Conservation (phyloP, 805 yeast species). For the Saccharomycopsis lassenensis region DNA sequence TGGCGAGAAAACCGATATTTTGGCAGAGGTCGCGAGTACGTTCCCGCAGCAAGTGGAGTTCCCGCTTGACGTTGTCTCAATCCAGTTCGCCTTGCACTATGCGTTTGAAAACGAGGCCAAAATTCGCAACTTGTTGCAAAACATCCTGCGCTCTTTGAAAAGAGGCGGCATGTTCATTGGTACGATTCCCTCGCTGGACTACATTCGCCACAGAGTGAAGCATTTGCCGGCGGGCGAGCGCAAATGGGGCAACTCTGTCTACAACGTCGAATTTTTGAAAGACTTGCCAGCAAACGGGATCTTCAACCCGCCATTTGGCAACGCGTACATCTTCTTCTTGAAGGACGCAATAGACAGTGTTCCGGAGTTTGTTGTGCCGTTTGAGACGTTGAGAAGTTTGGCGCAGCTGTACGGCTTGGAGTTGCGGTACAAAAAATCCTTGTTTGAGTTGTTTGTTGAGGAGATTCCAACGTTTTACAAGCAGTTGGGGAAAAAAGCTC, state of each 20-base stretch:
- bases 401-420: slow-evolving; percentile 78
- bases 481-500: slow-evolving; percentile 45
- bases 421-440: slow-evolving; percentile 61
- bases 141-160: slow-evolving; percentile 64
- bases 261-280: slow-evolving; percentile 64
- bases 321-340: slow-evolving; percentile 68
- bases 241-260: slow-evolving; percentile 78
- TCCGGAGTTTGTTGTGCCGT: slow-evolving; percentile 94
- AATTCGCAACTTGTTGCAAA: slow-evolving; percentile 59
- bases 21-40: slow-evolving; percentile 52
- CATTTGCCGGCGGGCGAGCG: slow-evolving; percentile 40
- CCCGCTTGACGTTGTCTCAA: slow-evolving; percentile 81
- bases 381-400: slow-evolving; percentile 71
- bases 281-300: slow-evolving; percentile 68
- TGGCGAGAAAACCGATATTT: slow-evolving; percentile 53
- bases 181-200: slow-evolving; percentile 88
- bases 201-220: slow-evolving; percentile 55
- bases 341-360: slow-evolving; percentile 94
- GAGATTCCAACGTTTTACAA: slow-evolving; percentile 61
- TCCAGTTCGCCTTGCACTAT: slow-evolving; percentile 91
- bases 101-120: slow-evolving; percentile 83
- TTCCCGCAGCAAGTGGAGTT: slow-evolving; percentile 51
- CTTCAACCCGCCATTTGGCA: slow-evolving; percentile 58
- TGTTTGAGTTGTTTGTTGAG: slow-evolving; percentile 70
- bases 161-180: slow-evolving; percentile 87